Evolutionary conservation across 129 eudicot genomes (phyloP).

Genomic region (Heracleum sosnowskyi): DNA sequence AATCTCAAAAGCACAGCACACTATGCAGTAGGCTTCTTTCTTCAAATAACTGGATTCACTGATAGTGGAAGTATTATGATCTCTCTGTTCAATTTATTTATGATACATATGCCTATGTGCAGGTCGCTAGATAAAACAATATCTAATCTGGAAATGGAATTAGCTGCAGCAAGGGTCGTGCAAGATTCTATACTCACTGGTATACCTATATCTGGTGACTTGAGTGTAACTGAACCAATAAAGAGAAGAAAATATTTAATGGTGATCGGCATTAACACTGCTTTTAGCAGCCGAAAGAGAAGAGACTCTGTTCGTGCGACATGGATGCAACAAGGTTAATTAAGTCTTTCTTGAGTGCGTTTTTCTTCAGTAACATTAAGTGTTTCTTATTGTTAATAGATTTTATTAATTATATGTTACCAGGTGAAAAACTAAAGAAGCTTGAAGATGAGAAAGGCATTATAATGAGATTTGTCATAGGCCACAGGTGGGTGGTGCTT

Average conservation of each 20-base stretch:
- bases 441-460: constrained; percentile 96
- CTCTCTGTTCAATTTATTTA: not conserved
- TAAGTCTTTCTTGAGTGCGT: not conserved
- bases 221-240: constrained; percentile 31
- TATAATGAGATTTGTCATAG: constrained; percentile 81
- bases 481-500: constrained; percentile 63
- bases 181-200: constrained; percentile 75
- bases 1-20: constrained; percentile 56
- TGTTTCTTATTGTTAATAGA: not conserved
- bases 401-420: not conserved
- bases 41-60: not conserved
- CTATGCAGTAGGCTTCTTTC: constrained; percentile 50
- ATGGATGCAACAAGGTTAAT: constrained; percentile 93
- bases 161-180: constrained; percentile 91
- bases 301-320: constrained; percentile 96
- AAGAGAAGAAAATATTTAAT: constrained; percentile 72
- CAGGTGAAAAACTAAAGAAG: constrained; percentile 76
- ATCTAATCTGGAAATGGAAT: constrained; percentile 86
- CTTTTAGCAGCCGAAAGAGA: constrained; percentile 88
- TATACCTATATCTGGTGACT: constrained; percentile 54
- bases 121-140: constrained; percentile 65
- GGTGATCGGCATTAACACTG: constrained; percentile 90
- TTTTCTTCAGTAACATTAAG: not conserved
- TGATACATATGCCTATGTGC: constrained; percentile 4
- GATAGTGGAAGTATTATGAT: not conserved